Conservation (phyloP, 2,329 filamentous ascomycete genomes). For the Aspergillus sp. region DNA sequence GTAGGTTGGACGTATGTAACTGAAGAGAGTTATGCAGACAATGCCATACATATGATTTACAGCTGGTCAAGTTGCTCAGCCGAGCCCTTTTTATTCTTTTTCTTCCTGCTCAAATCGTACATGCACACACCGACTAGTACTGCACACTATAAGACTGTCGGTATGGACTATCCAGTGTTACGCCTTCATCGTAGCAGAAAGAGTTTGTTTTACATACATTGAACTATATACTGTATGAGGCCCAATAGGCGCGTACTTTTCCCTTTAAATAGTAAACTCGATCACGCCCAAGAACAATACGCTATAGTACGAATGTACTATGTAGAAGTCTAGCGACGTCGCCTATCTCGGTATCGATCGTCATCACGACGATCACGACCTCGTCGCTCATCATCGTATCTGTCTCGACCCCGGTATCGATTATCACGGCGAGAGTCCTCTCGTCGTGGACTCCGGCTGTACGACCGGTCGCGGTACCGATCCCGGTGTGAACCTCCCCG, state of each 20-base stretch:
- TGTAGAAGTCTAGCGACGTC: slow-evolving; percentile 12
- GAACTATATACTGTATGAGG: too few species aligned
- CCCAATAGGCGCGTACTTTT: too few species aligned
- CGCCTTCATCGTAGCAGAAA: too few species aligned
- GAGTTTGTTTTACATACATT: too few species aligned
- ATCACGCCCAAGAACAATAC: slow-evolving; percentile 1
- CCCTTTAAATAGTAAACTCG: neutral
- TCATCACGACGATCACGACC: slow-evolving; percentile 19
- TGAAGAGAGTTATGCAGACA: neutral
- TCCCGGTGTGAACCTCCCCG: slow-evolving; percentile 18
- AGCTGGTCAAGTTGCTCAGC: neutral
- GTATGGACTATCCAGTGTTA: too few species aligned
- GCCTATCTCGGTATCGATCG: slow-evolving; percentile 23
- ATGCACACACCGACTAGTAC: too few species aligned
- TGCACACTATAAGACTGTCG: too few species aligned
- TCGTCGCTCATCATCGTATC: slow-evolving; percentile 27
- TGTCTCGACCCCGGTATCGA: slow-evolving; percentile 22
- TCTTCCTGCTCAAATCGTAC: too few species aligned
- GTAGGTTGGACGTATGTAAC: neutral
- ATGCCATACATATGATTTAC: neutral
- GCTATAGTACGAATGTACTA: slow-evolving; percentile 1
- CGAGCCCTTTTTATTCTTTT: too few species aligned
- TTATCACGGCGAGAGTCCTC: slow-evolving; percentile 26
- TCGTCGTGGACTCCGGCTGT: slow-evolving; percentile 23
- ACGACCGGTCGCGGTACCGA: slow-evolving; percentile 34